phyloP scores from a whole-genome alignment of 495 filamentous ascomycete species.

The Neurospora sp. region DNA sequence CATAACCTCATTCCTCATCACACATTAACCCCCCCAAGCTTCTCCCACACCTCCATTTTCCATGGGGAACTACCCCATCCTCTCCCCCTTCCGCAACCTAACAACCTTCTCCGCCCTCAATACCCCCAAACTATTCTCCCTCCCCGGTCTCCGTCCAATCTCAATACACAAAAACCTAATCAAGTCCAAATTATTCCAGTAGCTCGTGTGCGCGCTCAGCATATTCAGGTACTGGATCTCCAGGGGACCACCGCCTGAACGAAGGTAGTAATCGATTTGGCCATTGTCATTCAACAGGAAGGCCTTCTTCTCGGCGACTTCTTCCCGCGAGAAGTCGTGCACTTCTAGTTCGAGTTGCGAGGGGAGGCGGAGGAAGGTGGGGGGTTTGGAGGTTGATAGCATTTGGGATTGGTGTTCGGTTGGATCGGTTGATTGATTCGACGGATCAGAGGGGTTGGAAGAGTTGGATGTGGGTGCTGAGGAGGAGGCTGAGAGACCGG shows the following conservation, averaged over 20 bases:
- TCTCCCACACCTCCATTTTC: background rate
- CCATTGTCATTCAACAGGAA: slow-evolving; percentile 88
- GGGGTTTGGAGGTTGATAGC: slow-evolving; percentile 21
- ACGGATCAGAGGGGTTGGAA: background rate
- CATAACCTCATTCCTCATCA: background rate
- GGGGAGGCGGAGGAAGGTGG: slow-evolving; percentile 52
- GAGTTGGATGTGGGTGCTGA: background rate
- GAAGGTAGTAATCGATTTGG: slow-evolving; percentile 82
- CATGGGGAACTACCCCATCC: too few species aligned
- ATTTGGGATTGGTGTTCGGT: background rate
- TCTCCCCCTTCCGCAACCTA: slow-evolving; percentile 12
- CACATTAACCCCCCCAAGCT: too few species aligned
- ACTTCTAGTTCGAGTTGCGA: slow-evolving; percentile 91
- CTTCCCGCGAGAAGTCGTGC: slow-evolving; percentile 87
- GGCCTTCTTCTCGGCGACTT: slow-evolving; percentile 83
- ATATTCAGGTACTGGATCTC: slow-evolving; percentile 97
- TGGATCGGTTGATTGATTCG: background rate
- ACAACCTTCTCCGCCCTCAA: slow-evolving; percentile 69
- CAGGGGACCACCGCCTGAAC: slow-evolving; percentile 67
- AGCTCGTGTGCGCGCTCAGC: slow-evolving; percentile 91
- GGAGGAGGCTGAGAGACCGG: slow-evolving; percentile 7
- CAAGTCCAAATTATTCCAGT: slow-evolving; percentile 82
- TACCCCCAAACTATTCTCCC: slow-evolving; percentile 49
- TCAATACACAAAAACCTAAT: slow-evolving; percentile 79
- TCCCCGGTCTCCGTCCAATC: slow-evolving; percentile 66